Evolutionary conservation across 2,329 filamentous ascomycete genomes (phyloP).

Genomic region (Apiospora marii): DNA sequence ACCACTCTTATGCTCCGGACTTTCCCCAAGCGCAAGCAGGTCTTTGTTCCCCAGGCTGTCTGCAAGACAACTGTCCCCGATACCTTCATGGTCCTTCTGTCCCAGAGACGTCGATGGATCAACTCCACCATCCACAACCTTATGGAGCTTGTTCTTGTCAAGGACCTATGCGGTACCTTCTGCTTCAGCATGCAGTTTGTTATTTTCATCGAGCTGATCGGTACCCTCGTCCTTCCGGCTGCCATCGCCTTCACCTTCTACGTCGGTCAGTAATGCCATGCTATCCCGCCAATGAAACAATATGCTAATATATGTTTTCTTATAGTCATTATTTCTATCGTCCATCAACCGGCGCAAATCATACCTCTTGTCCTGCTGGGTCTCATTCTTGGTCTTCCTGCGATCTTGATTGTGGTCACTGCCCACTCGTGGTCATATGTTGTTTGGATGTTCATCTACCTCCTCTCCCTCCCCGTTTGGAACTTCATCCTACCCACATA

Average conservation of each 20-base stretch:
- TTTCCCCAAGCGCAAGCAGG: conserved; percentile 98
- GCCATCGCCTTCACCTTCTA: conserved; percentile 98
- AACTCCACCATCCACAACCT: conserved; percentile 99
- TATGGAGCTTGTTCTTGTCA: conserved; percentile 95
- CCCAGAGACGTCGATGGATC: conserved; percentile 97
- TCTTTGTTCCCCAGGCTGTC: conserved; percentile 97
- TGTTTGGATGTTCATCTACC: conserved; percentile 96
- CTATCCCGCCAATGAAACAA: neutral
- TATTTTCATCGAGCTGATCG: conserved; percentile 92
- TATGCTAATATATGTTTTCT: conserved; percentile 34
- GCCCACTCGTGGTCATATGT: conserved; percentile 94
- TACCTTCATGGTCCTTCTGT: conserved; percentile 88
- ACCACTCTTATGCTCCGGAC: conserved; percentile 98
- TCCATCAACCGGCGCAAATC: conserved; percentile 77
- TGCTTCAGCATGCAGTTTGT: conserved; percentile 99
- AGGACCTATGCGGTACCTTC: conserved; percentile 97
- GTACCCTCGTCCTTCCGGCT: conserved; percentile 92
- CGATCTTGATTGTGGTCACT: conserved; percentile 88
- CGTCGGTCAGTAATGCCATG: conserved; percentile 71
- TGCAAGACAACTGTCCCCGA: conserved; percentile 99
- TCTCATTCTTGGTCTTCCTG: conserved; percentile 92
- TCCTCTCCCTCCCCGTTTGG: conserved; percentile 92
- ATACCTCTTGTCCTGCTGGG: conserved; percentile 90
- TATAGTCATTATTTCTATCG: conserved; percentile 84
- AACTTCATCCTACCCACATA: conserved; percentile 95